These are phyloP conservation scores for Penicillium psychrofluorescens DNA, from an alignment of 495 filamentous ascomycete genomes.

Conservation along the genomic window DNA sequence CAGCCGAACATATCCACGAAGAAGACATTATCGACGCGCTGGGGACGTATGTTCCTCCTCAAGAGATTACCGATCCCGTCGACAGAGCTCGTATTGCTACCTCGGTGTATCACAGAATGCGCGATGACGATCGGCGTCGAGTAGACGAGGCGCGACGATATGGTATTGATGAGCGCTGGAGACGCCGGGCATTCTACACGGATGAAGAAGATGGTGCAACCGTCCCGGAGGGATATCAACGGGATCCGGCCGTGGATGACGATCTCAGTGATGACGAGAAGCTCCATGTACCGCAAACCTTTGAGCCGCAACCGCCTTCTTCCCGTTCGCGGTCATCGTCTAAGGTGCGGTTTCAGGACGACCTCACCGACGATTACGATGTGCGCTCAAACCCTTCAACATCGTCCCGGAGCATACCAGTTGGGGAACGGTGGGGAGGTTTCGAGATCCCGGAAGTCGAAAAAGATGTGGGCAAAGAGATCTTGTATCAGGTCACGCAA, in stretches of 20 bases:
- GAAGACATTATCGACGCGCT: constrained; percentile 36
- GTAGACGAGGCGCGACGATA: constrained; percentile 34
- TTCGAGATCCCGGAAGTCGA: constrained; percentile 78
- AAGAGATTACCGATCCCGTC: constrained; percentile 33
- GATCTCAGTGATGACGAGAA: constrained; percentile 24
- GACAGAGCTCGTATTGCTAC: constrained; percentile 36
- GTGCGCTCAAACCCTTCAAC: constrained; percentile 71
- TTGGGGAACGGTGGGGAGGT: constrained; percentile 71
- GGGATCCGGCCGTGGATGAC: constrained; percentile 49
- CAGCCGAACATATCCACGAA: constrained; percentile 29
- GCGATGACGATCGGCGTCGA: constrained; percentile 31
- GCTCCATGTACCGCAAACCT: constrained; percentile 26
- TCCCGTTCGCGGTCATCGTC: constrained; percentile 75
- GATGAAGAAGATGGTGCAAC: constrained; percentile 70
- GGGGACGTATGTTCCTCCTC: constrained; percentile 25
- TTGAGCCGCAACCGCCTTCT: constrained; percentile 44
- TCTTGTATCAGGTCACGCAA: constrained; percentile 83
- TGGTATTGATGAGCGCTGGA: constrained; percentile 65
- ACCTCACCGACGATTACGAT: constrained; percentile 58
- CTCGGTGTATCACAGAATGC: constrained; percentile 33
- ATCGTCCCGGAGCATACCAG: constrained; percentile 68
- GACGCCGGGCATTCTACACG: constrained; percentile 65
- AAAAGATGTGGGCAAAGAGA: constrained; percentile 75
- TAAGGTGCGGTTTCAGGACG: constrained; percentile 77
- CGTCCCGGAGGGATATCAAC: constrained; percentile 56